Conservation (phyloP, 2,329 filamentous ascomycete species). For the Alternaria sp. region DNA sequence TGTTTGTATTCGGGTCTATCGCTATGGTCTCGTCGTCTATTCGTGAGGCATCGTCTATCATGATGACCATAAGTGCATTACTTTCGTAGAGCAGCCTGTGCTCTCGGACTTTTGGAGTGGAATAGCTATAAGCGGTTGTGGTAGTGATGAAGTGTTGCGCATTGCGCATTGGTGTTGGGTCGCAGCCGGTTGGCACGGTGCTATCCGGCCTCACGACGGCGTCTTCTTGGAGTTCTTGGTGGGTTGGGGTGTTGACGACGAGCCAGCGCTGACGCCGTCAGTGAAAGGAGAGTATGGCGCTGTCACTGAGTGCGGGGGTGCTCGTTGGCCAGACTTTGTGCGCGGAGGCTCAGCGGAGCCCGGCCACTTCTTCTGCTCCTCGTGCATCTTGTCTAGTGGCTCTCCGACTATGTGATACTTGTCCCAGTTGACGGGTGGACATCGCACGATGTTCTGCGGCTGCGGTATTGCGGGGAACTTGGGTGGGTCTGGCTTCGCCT, state of each 20-base stretch:
- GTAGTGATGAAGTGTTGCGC: background rate
- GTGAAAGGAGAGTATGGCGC: conserved; percentile 66
- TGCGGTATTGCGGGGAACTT: conserved; percentile 72
- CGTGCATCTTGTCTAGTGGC: conserved; percentile 81
- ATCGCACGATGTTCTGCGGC: conserved; percentile 82
- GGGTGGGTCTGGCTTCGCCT: conserved; percentile 14
- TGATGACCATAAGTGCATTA: conserved; percentile 30
- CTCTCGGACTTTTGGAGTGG: conserved; percentile 26
- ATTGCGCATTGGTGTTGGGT: background rate
- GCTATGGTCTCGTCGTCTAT: conserved; percentile 25
- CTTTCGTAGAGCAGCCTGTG: conserved; percentile 35
- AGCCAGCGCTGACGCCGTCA: conserved; percentile 53
- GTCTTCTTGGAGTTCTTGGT: conserved; percentile 43
- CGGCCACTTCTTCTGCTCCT: conserved; percentile 69
- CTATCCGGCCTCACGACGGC: conserved; percentile 20
- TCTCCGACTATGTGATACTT: conserved; percentile 92
- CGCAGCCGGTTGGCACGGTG: background rate
- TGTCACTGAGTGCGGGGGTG: conserved; percentile 60
- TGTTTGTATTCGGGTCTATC: conserved; percentile 25
- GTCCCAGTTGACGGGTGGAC: conserved; percentile 90
- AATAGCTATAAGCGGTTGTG: background rate
- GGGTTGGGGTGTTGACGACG: conserved; percentile 30
- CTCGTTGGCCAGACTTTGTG: conserved; percentile 45
- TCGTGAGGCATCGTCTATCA: conserved; percentile 38
- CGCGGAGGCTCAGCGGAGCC: conserved; percentile 48